Conservation (phyloP, 495 filamentous ascomycete species). For the Elaphomyces granulatus region DNA sequence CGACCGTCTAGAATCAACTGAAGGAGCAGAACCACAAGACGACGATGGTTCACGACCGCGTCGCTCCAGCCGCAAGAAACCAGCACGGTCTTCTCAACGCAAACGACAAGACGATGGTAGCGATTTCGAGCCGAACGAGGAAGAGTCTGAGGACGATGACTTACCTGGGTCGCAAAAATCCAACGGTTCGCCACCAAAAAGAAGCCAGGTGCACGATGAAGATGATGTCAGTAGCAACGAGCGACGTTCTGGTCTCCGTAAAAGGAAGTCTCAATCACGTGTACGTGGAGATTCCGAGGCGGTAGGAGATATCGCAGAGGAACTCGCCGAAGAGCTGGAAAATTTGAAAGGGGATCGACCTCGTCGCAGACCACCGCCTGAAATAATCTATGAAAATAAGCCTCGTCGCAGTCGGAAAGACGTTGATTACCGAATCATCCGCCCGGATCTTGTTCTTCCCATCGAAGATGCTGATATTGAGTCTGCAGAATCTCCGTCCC, state of each 20-base stretch:
- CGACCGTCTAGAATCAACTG: constrained; percentile 22
- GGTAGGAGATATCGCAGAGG: constrained; percentile 42
- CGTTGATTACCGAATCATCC: constrained; percentile 61
- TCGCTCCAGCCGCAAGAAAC: constrained; percentile 34
- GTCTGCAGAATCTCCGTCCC: constrained; percentile 50
- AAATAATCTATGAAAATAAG: constrained; percentile 44
- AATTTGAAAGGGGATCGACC: constrained; percentile 46
- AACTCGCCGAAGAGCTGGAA: constrained; percentile 65
- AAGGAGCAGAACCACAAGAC: constrained; percentile 17
- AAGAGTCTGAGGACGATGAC: constrained; percentile 43
- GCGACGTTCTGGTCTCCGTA: constrained; percentile 37
- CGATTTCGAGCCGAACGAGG: constrained; percentile 72
- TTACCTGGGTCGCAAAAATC: constrained; percentile 36
- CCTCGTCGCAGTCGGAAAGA: constrained; percentile 40
- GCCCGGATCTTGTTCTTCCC: constrained; percentile 52
- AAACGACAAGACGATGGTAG: constrained; percentile 54
- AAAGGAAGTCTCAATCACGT: constrained; percentile 38
- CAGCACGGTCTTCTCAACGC: constrained; percentile 34
- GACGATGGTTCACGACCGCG: constrained; percentile 33
- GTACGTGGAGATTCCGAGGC: constrained; percentile 33
- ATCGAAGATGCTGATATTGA: constrained; percentile 55
- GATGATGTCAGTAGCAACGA: constrained; percentile 35
- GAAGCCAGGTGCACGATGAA: constrained; percentile 26
- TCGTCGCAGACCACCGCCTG: constrained; percentile 36
- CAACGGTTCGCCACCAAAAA: constrained; percentile 29